Percentiles rank a stretch among this genome's conserved stretches.
Conservation (phyloP, 2,329 filamentous ascomycete genomes). For the Cryphonectria radicalis region DNA sequence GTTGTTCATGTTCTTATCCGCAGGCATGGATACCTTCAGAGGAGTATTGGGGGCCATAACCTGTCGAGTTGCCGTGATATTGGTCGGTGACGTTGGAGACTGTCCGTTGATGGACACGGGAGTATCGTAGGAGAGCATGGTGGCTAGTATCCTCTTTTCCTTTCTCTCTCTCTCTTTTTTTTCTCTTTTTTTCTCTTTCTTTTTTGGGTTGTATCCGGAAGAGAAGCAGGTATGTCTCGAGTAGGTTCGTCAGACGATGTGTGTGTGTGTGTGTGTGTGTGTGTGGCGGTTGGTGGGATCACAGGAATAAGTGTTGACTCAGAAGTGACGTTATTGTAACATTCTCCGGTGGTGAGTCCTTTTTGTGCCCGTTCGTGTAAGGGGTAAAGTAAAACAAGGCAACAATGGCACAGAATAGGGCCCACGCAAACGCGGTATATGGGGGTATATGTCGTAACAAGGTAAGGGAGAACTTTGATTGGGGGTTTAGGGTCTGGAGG, state of each 20-base stretch:
- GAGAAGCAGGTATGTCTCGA: not conserved
- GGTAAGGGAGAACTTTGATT: not conserved
- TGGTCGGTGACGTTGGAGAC: slow-evolving; percentile 35
- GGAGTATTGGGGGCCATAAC: slow-evolving; percentile 38
- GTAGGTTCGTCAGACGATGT: not conserved
- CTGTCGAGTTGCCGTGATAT: slow-evolving; percentile 34
- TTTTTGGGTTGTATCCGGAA: too few species aligned
- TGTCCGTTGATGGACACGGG: slow-evolving; percentile 50
- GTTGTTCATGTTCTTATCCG: slow-evolving; percentile 38
- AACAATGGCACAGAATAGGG: not conserved
- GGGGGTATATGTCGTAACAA: not conserved
- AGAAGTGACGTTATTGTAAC: not conserved
- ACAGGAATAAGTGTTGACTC: not conserved
- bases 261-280: not conserved
- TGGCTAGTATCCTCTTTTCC: slow-evolving; percentile 17
- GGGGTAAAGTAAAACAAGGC: not conserved
- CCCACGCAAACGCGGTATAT: not conserved
- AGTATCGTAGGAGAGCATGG: slow-evolving; percentile 57
- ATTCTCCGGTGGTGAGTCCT: not conserved
- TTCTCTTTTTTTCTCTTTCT: not conserved
- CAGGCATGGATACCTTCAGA: slow-evolving; percentile 32
- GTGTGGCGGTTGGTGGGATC: too few species aligned
- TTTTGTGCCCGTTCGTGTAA: not conserved
- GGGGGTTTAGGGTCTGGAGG: not conserved
- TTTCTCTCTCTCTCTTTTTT: not conserved